phyloP scores from a whole-genome alignment of 805 yeast species.

The Lipomyces sp. region DNA sequence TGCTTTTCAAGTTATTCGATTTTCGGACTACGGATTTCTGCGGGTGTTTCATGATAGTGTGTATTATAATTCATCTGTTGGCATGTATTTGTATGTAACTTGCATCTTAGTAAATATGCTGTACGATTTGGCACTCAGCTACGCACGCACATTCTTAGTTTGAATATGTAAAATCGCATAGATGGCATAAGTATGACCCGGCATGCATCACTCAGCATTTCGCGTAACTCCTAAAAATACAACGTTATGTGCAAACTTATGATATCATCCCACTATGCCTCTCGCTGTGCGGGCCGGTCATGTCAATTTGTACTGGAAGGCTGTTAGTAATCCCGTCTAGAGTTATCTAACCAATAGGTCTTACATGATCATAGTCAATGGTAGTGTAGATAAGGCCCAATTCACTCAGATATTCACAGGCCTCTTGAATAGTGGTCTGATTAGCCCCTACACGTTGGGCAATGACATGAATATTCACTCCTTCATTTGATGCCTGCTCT shows the following conservation, averaged over 20 bases:
- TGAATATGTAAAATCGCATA: neutral
- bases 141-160: neutral
- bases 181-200: neutral
- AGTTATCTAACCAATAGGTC: slow-evolving; percentile 4
- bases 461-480: slow-evolving; percentile 27
- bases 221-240: no score
- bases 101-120: neutral
- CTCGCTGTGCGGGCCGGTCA: neutral
- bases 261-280: neutral
- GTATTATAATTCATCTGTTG: neutral
- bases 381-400: slow-evolving; percentile 34
- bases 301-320: slow-evolving; percentile 10
- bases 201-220: no score
- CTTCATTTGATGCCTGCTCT: slow-evolving; percentile 29
- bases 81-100: neutral
- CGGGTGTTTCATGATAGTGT: neutral
- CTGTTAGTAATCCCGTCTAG: neutral
- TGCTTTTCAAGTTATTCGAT: neutral
- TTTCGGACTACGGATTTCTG: neutral
- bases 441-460: slow-evolving; percentile 19
- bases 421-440: slow-evolving; percentile 5
- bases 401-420: slow-evolving; percentile 28
- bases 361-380: slow-evolving; percentile 35
- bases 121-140: neutral
- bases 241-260: neutral